A percentile compares a stretch with the other conserved stretches of the same genome.
Evolutionary conservation across 2,329 filamentous ascomycete genomes (phyloP).

Genomic region (Cytospora chrysosperma): DNA sequence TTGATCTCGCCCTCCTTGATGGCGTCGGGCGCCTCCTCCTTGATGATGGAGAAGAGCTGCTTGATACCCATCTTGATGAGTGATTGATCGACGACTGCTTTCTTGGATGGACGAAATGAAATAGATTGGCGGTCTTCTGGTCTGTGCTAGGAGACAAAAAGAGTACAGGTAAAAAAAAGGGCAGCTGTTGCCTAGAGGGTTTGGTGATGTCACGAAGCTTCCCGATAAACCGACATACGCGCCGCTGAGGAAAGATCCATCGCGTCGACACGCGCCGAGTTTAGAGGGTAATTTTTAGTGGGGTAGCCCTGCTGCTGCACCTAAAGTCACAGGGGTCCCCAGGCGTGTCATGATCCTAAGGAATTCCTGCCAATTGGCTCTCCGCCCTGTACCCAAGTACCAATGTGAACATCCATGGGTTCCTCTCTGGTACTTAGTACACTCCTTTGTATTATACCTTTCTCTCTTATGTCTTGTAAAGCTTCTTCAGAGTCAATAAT

Average conservation of each 20-base stretch:
- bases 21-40: constrained; percentile 90
- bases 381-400: not conserved
- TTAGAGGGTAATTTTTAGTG: constrained; percentile 7
- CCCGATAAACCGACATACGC: constrained; percentile 23
- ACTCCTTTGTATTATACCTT: too few species aligned
- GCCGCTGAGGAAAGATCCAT: constrained; percentile 10
- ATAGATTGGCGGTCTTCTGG: not conserved
- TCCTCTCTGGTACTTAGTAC: too few species aligned
- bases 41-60: constrained; percentile 77
- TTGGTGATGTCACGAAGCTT: constrained; percentile 29
- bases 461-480: not conserved
- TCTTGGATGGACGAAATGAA: not conserved
- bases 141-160: not conserved
- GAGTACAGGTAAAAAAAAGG: not conserved
- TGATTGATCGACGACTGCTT: not conserved
- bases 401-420: too few species aligned
- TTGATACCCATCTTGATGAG: constrained; percentile 59
- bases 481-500: not conserved
- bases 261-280: constrained; percentile 19
- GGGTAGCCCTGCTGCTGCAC: not conserved
- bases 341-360: not conserved
- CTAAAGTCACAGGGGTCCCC: not conserved
- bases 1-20: constrained; percentile 98
- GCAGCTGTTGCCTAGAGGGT: constrained; percentile 7
- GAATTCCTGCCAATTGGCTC: not conserved